Conservation (phyloP, 169 alveolate genomes). For the Amoebophrya sp. region DNA sequence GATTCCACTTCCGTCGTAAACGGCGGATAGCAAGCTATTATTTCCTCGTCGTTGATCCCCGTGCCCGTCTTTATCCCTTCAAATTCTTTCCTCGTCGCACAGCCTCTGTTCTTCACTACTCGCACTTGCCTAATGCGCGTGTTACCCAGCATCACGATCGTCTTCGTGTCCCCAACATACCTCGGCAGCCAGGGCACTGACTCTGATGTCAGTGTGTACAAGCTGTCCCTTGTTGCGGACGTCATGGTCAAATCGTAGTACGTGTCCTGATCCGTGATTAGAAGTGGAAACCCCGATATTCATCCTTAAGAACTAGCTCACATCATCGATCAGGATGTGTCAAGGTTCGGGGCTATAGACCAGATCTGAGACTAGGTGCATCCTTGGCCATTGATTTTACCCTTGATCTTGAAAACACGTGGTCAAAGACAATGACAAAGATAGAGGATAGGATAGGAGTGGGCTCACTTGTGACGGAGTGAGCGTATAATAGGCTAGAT, state of each 20-base stretch:
- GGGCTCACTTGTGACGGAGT: too few relatives aligned
- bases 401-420: too few relatives aligned
- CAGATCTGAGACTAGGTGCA: too few relatives aligned
- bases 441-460: too few relatives aligned
- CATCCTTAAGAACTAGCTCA: too few relatives aligned
- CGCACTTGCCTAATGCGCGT: not conserved
- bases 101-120: not conserved
- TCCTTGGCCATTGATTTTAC: too few relatives aligned
- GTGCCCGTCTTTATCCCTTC: not conserved
- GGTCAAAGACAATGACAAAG: too few relatives aligned
- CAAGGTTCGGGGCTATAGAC: too few relatives aligned
- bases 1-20: not conserved
- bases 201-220: not conserved
- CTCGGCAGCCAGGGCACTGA: constrained; percentile 15
- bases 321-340: too few relatives aligned
- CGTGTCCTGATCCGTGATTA: too few relatives aligned
- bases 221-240: not conserved
- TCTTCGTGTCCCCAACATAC: not conserved
- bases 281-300: too few relatives aligned
- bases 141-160: not conserved
- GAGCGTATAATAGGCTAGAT: not conserved
- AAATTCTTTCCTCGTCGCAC: not conserved
- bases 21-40: constrained; percentile 6
- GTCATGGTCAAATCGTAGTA: not conserved
- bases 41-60: not conserved